Evolutionary conservation across 805 yeast genomes (phyloP).

Genomic region (Diddensiella caesifluorescens): DNA sequence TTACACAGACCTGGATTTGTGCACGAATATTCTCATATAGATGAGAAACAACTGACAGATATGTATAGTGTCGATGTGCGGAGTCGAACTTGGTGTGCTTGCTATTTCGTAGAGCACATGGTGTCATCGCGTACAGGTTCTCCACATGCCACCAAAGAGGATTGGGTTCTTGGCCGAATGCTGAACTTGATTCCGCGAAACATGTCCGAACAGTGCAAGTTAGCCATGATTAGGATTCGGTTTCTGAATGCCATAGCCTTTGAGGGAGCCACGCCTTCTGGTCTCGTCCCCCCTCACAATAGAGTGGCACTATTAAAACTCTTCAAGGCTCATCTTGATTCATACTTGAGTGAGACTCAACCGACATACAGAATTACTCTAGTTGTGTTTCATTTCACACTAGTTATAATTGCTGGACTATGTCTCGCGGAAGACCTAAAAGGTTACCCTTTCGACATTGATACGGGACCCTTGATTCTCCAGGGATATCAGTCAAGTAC

Average conservation of each 20-base stretch:
- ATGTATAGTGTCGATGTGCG: background rate
- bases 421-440: background rate
- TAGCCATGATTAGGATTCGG: background rate
- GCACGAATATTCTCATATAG: background rate
- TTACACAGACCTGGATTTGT: background rate
- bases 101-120: background rate
- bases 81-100: background rate
- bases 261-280: background rate
- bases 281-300: background rate
- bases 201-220: background rate
- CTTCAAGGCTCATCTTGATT: background rate
- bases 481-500: background rate
- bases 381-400: background rate
- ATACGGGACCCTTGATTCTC: background rate
- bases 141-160: background rate
- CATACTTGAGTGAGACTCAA: background rate
- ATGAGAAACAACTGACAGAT: background rate
- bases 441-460: background rate
- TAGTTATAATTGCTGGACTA: background rate
- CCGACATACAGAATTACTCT: background rate
- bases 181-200: background rate
- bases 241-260: background rate
- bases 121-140: background rate
- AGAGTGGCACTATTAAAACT: background rate
- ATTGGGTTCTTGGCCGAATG: background rate